Evolutionary conservation across 257 asterid species (phyloP).

Genomic region (Jacaranda mimosifolia): DNA sequence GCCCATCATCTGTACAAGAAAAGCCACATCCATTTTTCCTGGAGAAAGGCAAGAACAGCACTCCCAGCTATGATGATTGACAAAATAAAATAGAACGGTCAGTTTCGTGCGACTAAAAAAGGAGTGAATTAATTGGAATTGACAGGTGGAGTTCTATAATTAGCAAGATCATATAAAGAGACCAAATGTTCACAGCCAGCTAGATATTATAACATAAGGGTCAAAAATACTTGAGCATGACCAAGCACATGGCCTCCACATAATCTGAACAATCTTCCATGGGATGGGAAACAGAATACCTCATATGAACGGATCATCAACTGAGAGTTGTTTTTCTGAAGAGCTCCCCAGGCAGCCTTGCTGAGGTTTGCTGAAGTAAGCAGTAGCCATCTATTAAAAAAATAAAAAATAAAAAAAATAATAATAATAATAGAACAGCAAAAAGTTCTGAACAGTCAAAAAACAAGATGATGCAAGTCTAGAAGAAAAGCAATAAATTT

Average conservation of each 20-base stretch:
- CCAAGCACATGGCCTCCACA: background rate
- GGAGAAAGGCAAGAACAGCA: conserved; percentile 75
- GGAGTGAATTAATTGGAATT: conserved; percentile 10
- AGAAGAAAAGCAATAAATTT: conserved; percentile 16
- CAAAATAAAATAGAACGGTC: conserved; percentile 20
- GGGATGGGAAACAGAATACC: conserved; percentile 47
- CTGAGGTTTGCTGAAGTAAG: conserved; percentile 97
- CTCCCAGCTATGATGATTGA: conserved; percentile 73
- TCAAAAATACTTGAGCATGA: background rate
- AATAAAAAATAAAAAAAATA: too few relatives aligned
- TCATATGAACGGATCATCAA: conserved; percentile 97
- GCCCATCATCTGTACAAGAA: conserved; percentile 73
- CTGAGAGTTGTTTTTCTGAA: conserved; percentile 95
- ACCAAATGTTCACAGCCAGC: conserved; percentile 12
- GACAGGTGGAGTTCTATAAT: background rate
- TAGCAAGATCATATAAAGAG: background rate
- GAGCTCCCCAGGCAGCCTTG: conserved; percentile 99
- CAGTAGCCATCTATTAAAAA: conserved; percentile 76
- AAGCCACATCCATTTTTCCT: conserved; percentile 54
- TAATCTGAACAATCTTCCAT: conserved; percentile 3
- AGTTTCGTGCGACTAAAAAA: conserved; percentile 17
- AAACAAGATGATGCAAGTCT: conserved; percentile 29
- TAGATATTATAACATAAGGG: background rate
- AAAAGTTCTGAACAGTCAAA: conserved; percentile 20
- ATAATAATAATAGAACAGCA: too few relatives aligned